Evolutionary conservation across 2,329 filamentous ascomycete species (phyloP), one percentile per base, ranked within the genome.

Genomic region (Talaromyces sp.): DNA sequence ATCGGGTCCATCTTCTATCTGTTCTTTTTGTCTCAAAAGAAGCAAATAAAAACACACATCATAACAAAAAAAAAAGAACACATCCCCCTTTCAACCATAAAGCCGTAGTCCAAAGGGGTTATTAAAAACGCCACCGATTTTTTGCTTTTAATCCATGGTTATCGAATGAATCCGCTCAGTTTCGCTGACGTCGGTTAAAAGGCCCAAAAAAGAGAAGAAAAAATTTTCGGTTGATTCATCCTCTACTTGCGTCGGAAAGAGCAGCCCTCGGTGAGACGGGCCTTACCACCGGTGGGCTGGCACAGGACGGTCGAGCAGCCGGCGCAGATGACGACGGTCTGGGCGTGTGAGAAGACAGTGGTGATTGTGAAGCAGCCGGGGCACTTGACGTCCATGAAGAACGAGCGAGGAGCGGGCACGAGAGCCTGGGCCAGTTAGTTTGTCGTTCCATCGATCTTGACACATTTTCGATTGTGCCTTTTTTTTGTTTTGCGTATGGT

Each of bases 331-430:
- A 99, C 95, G 81, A 99, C 95, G 80, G 95, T 99, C 88, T 99
- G 95, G 82, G 95, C 95, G 88, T 99, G 95, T 69, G 93, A 98
- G 91, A 98, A 99, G 83, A 99, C 95, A 81, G 95, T 99, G 82
- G 95, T 99, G 88, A 99, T 99, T 82, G 93, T 97, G 90, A 98
- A 99, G 91, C 95, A 99, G 77, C 95, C 95, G 80, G 95, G 95
- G 91, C 95, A 99, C 90, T 99, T 99, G 86, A 99, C 95, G 81
- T 99, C 95, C 95, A 99, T 99, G 91, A 99, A 99, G 91, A 98
- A 99, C 72, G 93, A 98, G 81, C 95, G 92, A 76, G 95, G 95
- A 71, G 87, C 89, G 76, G 95, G 95, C 79, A 99, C 95, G 75
- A 99, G 91, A 72, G 87, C 92, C 92, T 96, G 71, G 66, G 28